phyloP scores from a whole-genome alignment of 768 basidiomycete genomes.

The Pisolithus orientalis region DNA sequence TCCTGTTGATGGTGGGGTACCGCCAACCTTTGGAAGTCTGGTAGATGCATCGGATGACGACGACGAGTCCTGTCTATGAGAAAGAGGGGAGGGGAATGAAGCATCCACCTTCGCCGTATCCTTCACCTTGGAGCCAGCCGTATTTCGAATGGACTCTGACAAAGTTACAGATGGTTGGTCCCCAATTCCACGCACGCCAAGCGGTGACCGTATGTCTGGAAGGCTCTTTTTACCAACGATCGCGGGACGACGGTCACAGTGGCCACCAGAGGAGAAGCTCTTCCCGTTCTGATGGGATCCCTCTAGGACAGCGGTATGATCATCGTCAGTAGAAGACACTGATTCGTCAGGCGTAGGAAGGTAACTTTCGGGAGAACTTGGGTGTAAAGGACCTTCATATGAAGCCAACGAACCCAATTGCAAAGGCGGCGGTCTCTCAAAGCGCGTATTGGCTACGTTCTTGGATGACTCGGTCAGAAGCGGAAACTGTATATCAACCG shows the following conservation, averaged over 20 bases:
- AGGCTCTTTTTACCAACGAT: constrained; percentile 72
- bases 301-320: constrained; percentile 25
- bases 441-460: constrained; percentile 17
- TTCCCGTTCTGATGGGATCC: constrained; percentile 38
- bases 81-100: constrained; percentile 33
- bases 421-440: constrained; percentile 42
- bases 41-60: constrained; percentile 28
- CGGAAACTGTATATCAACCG: constrained; percentile 52
- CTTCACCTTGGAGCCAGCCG: constrained; percentile 8
- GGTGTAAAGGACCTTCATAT: constrained; percentile 39
- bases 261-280: constrained; percentile 43
- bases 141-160: constrained; percentile 4
- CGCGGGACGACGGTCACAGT: constrained; percentile 30
- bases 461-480: constrained; percentile 22
- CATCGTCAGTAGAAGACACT: constrained; percentile 43
- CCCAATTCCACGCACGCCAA: constrained; percentile 24
- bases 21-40: constrained; percentile 16
- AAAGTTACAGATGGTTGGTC: constrained; percentile 24
- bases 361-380: constrained; percentile 48
- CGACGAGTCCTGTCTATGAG: constrained; percentile 43
- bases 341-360: constrained; percentile 55
- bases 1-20: constrained; percentile 26
- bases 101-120: constrained; percentile 22
- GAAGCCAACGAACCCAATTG: constrained; percentile 40
- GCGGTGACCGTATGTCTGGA: constrained; percentile 63